Percentiles rank a stretch among this genome's conserved stretches.
Evolutionary conservation across 352 stramenopile genomes (phyloP).

Genomic region (Pythium aquatile): DNA sequence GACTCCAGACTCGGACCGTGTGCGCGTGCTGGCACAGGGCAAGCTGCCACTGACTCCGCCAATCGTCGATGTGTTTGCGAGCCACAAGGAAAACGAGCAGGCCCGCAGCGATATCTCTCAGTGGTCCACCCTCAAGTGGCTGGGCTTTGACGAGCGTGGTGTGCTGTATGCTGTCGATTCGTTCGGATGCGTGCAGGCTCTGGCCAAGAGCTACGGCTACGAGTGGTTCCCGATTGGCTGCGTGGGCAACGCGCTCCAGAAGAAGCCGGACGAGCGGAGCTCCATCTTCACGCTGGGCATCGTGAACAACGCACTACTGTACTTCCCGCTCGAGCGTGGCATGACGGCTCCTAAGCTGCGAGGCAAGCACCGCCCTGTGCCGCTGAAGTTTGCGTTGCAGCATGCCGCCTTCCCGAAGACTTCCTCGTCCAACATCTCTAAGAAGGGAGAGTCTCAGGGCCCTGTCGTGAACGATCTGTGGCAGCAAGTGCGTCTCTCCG

Average conservation of each 20-base stretch:
- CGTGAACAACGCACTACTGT: constrained; percentile 70
- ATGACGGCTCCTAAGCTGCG: constrained; percentile 45
- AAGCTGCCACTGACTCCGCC: constrained; percentile 59
- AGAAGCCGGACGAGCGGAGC: constrained; percentile 58
- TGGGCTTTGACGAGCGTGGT: constrained; percentile 73
- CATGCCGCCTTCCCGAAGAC: constrained; percentile 59
- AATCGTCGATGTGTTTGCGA: constrained; percentile 61
- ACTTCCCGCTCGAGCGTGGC: constrained; percentile 64
- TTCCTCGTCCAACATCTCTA: constrained; percentile 17
- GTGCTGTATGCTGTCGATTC: constrained; percentile 77
- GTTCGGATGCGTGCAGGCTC: constrained; percentile 58
- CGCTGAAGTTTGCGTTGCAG: constrained; percentile 55
- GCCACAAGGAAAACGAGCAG: constrained; percentile 62
- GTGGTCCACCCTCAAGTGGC: constrained; percentile 64
- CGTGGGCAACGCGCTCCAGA: constrained; percentile 55
- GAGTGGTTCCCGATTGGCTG: constrained; percentile 78
- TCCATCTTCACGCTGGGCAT: constrained; percentile 66
- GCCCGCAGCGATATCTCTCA: constrained; percentile 39
- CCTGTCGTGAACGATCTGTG: constrained; percentile 49
- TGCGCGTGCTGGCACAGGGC: constrained; percentile 46
- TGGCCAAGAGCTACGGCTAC: constrained; percentile 49
- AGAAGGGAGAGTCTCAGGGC: constrained; percentile 28
- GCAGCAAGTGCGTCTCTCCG: constrained; percentile 59
- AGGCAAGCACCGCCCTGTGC: constrained; percentile 75
- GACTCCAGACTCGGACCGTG: constrained; percentile 36